Evolutionary conservation across 2,329 filamentous ascomycete genomes (phyloP).

Genomic region (Xylariaceae sp.): DNA sequence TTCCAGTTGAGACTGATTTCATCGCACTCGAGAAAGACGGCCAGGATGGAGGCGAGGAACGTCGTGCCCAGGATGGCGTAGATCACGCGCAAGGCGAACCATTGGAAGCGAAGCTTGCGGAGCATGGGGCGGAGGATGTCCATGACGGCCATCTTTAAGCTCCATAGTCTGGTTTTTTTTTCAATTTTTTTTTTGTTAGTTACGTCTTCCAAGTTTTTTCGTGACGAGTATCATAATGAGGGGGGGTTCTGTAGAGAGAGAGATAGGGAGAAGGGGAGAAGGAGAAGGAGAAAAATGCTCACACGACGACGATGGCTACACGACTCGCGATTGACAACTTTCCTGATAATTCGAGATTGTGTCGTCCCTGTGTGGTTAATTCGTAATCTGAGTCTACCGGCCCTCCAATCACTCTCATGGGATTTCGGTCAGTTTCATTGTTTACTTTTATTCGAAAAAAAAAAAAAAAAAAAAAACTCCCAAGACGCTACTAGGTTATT

Average conservation of each 20-base stretch:
- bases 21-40: constrained; percentile 19
- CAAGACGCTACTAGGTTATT: too few species aligned
- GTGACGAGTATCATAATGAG: background rate
- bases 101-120: background rate
- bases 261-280: too few species aligned
- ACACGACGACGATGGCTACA: constrained; percentile 10
- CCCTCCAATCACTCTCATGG: background rate
- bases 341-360: constrained; percentile 6
- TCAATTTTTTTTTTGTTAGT: background rate
- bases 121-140: constrained; percentile 6
- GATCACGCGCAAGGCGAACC: background rate
- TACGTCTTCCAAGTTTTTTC: background rate
- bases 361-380: background rate
- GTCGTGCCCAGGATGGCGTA: constrained; percentile 10
- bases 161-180: constrained; percentile 15
- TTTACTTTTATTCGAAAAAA: too few species aligned
- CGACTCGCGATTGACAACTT: constrained; percentile 11
- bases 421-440: too few species aligned
- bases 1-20: constrained; percentile 13
- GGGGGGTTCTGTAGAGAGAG: background rate
- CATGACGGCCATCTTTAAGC: constrained; percentile 17
- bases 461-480: background rate
- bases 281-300: background rate
- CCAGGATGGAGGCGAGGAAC: constrained; percentile 11
- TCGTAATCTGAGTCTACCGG: background rate